Conservation (phyloP, 2,329 filamentous ascomycete genomes). For the Dothiorella sarmentorum region DNA sequence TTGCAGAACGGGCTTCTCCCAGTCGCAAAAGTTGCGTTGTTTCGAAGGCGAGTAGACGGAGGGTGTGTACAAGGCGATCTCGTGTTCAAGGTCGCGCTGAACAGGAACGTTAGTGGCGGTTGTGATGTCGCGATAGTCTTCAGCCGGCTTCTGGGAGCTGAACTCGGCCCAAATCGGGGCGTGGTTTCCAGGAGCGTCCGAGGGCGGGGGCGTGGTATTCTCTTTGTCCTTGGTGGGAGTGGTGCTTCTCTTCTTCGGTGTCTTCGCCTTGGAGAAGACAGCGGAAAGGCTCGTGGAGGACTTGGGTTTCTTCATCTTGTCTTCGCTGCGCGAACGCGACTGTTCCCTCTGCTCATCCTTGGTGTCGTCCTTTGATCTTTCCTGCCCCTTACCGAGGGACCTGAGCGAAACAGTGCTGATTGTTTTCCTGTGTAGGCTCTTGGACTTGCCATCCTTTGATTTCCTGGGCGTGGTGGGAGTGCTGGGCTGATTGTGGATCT, state of each 20-base stretch:
- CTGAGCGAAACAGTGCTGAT: constrained; percentile 54
- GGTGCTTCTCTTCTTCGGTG: constrained; percentile 60
- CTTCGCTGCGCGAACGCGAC: constrained; percentile 14
- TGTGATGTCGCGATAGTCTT: constrained; percentile 28
- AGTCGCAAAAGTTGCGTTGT: constrained; percentile 59
- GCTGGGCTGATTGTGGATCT: constrained; percentile 37
- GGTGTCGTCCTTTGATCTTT: constrained; percentile 31
- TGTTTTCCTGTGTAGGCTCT: constrained; percentile 50
- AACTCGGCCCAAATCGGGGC: constrained; percentile 84
- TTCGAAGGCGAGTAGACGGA: constrained; percentile 58
- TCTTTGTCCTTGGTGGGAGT: constrained; percentile 70
- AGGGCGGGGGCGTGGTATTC: constrained; percentile 64
- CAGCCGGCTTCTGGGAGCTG: constrained; percentile 34
- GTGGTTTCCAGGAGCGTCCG: constrained; percentile 41
- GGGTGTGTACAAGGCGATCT: constrained; percentile 58
- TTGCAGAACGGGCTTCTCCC: constrained; percentile 44
- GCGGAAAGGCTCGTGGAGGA: constrained; percentile 78
- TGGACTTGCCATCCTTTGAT: constrained; percentile 37
- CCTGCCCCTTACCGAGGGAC: constrained; percentile 49
- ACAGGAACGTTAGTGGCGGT: constrained; percentile 45
- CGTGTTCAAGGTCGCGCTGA: constrained; percentile 48
- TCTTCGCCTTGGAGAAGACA: constrained; percentile 72
- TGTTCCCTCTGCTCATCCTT: constrained; percentile 26
- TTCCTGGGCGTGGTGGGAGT: constrained; percentile 34
- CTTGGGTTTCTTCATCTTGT: constrained; percentile 67